Evolutionary conservation across 129 eudicot genomes (phyloP).

Genomic region (Erigeron canadensis): DNA sequence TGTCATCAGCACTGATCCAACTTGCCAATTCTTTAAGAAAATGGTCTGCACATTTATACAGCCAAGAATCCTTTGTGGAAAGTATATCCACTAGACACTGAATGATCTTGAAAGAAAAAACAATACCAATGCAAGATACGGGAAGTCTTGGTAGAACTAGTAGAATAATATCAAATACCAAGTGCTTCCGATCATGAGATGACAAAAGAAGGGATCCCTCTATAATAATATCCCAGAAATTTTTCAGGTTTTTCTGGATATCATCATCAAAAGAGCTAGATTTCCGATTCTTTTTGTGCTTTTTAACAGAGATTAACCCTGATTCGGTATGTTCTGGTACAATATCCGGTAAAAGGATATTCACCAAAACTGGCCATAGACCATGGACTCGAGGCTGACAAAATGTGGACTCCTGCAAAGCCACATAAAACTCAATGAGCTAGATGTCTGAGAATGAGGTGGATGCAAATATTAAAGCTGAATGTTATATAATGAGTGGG

Average conservation of each 20-base stretch:
- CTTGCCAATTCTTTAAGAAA: conserved; percentile 66
- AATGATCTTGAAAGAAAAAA: conserved; percentile 72
- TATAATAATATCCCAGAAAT: conserved; percentile 68
- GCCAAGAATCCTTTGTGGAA: conserved; percentile 80
- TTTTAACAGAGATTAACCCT: conserved; percentile 52
- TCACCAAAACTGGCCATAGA: conserved; percentile 74
- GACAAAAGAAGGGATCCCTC: conserved; percentile 78
- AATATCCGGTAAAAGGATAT: conserved; percentile 58
- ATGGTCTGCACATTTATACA: conserved; percentile 62
- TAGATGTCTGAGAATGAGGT: neutral
- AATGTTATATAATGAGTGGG: too few species aligned
- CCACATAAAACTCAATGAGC: conserved; percentile 15
- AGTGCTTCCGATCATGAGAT: conserved; percentile 96
- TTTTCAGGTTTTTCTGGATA: conserved; percentile 52
- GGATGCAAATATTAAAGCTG: neutral
- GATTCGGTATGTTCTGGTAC: conserved; percentile 49
- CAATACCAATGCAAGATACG: conserved; percentile 55
- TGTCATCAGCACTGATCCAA: conserved; percentile 73
- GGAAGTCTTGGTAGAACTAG: conserved; percentile 88
- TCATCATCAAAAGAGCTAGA: conserved; percentile 67
- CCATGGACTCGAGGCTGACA: conserved; percentile 96
- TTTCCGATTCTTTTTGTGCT: conserved; percentile 81
- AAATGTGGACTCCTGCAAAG: conserved; percentile 86
- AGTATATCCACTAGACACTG: conserved; percentile 88
- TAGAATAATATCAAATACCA: conserved; percentile 75